Evolutionary conservation across 129 eudicot species (phyloP).

Genomic region (Chrysanthemum makinoi): DNA sequence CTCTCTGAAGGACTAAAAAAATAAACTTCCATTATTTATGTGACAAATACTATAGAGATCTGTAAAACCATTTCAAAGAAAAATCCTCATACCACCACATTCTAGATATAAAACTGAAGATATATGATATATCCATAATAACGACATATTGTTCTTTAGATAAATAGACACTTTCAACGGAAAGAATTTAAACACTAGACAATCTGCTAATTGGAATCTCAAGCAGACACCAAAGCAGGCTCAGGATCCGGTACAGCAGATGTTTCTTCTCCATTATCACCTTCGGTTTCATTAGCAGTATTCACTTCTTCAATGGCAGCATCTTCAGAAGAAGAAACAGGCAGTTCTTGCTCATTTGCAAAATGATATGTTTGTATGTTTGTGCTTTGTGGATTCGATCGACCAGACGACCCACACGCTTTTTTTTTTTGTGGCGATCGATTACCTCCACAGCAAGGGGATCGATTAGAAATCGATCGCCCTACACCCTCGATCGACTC

Average conservation of each 20-base stretch:
- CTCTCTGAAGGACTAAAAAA: too few species aligned
- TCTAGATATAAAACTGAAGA: neutral
- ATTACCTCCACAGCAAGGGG: too few species aligned
- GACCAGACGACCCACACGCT: too few species aligned
- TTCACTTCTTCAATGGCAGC: conserved; percentile 19
- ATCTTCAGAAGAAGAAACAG: conserved; percentile 11
- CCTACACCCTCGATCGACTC: too few species aligned
- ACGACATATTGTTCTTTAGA: conserved; percentile 15
- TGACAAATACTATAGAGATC: neutral
- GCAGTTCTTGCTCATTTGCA: conserved; percentile 16
- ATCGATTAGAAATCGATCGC: too few species aligned
- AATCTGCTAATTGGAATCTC: neutral
- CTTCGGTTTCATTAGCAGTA: conserved; percentile 18
- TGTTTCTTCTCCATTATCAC: conserved; percentile 25
- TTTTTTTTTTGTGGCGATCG: too few species aligned
- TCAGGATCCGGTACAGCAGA: conserved; percentile 10
- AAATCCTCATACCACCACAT: conserved; percentile 11
- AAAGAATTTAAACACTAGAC: conserved; percentile 6
- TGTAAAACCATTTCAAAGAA: neutral
- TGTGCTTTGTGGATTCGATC: too few species aligned
- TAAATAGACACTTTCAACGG: neutral
- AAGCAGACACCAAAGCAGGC: conserved; percentile 35
- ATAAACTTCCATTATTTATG: neutral
- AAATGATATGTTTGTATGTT: too few species aligned
- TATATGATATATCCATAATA: conserved; percentile 5